Conservation (phyloP, 345 rosid genomes). For the Citropsis articulata region DNA sequence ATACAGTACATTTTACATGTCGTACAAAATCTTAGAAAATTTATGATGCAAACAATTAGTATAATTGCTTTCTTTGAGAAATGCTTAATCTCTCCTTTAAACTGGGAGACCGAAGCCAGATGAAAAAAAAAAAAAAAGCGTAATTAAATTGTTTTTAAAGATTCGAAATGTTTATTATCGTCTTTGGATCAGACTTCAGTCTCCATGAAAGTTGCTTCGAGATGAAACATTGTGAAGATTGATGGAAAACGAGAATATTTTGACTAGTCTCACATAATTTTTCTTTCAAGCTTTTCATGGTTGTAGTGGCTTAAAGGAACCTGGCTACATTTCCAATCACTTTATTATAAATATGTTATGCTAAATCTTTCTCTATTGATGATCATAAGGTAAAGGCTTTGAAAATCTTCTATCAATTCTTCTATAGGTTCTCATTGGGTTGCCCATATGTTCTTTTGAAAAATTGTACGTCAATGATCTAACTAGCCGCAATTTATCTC, state of each 20-base stretch:
- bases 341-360: neutral
- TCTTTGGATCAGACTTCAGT: neutral
- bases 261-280: neutral
- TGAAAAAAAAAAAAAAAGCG: neutral
- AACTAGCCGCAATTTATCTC: conserved; percentile 14
- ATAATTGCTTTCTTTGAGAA: neutral
- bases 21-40: too few species aligned
- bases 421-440: neutral
- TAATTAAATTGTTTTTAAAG: neutral
- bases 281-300: neutral
- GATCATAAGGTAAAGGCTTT: neutral
- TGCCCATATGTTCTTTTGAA: neutral
- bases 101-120: neutral
- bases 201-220: conserved; percentile 1
- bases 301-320: conserved; percentile 1
- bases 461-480: neutral
- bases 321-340: neutral
- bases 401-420: neutral
- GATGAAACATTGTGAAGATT: neutral
- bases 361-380: neutral
- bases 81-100: neutral
- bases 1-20: too few species aligned
- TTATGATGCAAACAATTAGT: neutral
- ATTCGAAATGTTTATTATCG: neutral
- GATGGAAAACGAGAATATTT: conserved; percentile 12